Base-by-base conservation (phyloP, 495 filamentous ascomycete species). In the Penicillium simplicissimum region DNA sequence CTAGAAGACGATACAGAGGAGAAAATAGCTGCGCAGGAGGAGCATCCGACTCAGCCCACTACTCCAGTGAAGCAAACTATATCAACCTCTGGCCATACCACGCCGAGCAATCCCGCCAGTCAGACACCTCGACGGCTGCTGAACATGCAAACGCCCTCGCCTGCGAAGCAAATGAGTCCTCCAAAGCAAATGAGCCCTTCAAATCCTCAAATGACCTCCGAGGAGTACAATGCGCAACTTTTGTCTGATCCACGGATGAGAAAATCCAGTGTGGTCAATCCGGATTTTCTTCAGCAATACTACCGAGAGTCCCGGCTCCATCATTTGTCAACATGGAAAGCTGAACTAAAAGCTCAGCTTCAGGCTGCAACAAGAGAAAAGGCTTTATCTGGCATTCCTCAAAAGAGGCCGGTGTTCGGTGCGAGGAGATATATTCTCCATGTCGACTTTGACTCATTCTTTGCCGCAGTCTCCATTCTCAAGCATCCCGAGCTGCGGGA, bases 401-500 rank as follows among this genome's bases (percentile, higher is more conserved):
- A 71, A 21, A 72, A 76, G 55, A 88, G 84, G 60, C 71, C 74
- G 35, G 70, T 78, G 0, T 73, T 84, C 37, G 88, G 90, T 2
- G 76, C 87, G 23, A 80, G 95, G 58, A 76, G 90, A 61, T 98
- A 97, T 63, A 85, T 98, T 51, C 84, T 98, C 63, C 95, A 98
- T 70, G 91, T 98, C 34, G 95, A 98, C 68, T 98, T 98, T 68
- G 95, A 98, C 72, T 92, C 90, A 70, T 98, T 98, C 75, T 98
- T 98, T 72, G 96, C 92, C 40, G 91, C 95, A 0, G 92, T 98
- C 1, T 96, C 94, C 0, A 82, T 94, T 17, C 79, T 84, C 42
- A 94, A 93, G 61, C 77, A 82, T 23, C 93, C 93, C 0, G 86
- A 95, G 31, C 89, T 86, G 35, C 73, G 78, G 28, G 88, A 92